A percentile compares a stretch with the other conserved stretches of the same genome.
Conservation (phyloP, 768 basidiomycete species). For the Kwoniella heveanensis region DNA sequence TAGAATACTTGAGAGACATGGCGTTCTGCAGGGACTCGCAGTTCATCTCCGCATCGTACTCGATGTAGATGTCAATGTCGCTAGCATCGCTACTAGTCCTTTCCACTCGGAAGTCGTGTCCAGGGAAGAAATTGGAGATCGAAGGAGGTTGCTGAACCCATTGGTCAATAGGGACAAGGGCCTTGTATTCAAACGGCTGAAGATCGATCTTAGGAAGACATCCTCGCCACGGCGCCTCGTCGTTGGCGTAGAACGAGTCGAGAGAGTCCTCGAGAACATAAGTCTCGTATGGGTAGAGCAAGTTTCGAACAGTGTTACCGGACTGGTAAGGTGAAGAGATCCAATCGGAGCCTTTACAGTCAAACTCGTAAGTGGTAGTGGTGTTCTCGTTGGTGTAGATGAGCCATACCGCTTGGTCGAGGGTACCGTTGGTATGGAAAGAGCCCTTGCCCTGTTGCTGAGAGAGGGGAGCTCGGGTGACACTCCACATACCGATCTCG, state of each 20-base stretch:
- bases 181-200: slow-evolving; percentile 78
- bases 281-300: slow-evolving; percentile 81
- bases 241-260: slow-evolving; percentile 66
- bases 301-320: slow-evolving; percentile 68
- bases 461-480: slow-evolving; percentile 67
- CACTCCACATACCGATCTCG: slow-evolving; percentile 86
- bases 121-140: slow-evolving; percentile 77
- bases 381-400: slow-evolving; percentile 82
- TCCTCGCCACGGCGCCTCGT: slow-evolving; percentile 68
- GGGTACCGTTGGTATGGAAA: slow-evolving; percentile 61
- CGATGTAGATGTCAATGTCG: slow-evolving; percentile 70
- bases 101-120: slow-evolving; percentile 77
- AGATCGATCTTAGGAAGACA: slow-evolving; percentile 71
- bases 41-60: slow-evolving; percentile 77
- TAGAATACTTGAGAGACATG: slow-evolving; percentile 69
- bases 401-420: slow-evolving; percentile 75
- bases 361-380: slow-evolving; percentile 66
- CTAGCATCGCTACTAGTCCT: slow-evolving; percentile 61
- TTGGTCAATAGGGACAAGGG: slow-evolving; percentile 67
- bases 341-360: slow-evolving; percentile 66
- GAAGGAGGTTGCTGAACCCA: slow-evolving; percentile 75
- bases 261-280: slow-evolving; percentile 70
- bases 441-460: slow-evolving; percentile 35
- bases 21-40: slow-evolving; percentile 69
- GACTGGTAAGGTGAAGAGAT: slow-evolving; percentile 76